Percentiles rank a stretch among this genome's conserved stretches.
Evolutionary conservation across 2,329 filamentous ascomycete genomes (phyloP).

Genomic region (Clonostachys rhizophaga): DNA sequence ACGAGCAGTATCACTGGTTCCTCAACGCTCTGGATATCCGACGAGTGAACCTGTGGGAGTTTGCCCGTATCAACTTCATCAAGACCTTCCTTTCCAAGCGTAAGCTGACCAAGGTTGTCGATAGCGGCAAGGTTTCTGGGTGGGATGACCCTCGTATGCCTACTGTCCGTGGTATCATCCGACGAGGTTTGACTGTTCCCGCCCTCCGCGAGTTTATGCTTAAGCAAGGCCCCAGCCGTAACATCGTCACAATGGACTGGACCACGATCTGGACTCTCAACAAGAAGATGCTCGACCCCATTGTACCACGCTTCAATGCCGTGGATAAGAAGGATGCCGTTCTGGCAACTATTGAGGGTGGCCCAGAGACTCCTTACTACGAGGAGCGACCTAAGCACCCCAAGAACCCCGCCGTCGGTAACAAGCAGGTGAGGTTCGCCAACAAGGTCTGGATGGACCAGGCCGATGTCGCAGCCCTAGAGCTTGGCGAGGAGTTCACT

Average conservation of each 20-base stretch:
- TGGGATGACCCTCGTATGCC: slow-evolving; percentile 89
- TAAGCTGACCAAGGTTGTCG: slow-evolving; percentile 80
- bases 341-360: slow-evolving; percentile 65
- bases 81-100: slow-evolving; percentile 80
- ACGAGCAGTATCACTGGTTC: slow-evolving; percentile 86
- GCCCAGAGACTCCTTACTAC: slow-evolving; percentile 60
- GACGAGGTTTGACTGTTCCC: slow-evolving; percentile 74
- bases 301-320: slow-evolving; percentile 69
- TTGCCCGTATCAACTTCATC: slow-evolving; percentile 80
- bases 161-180: slow-evolving; percentile 73
- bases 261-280: slow-evolving; percentile 68
- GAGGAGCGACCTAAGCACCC: slow-evolving; percentile 82
- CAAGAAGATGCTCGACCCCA: slow-evolving; percentile 78
- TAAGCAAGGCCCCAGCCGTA: slow-evolving; percentile 78
- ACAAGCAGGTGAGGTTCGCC: slow-evolving; percentile 80
- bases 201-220: slow-evolving; percentile 81
- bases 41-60: slow-evolving; percentile 81
- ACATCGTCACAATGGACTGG: slow-evolving; percentile 84
- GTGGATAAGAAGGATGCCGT: slow-evolving; percentile 69
- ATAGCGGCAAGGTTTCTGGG: slow-evolving; percentile 70
- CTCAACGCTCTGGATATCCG: slow-evolving; percentile 68
- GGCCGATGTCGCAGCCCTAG: slow-evolving; percentile 77
- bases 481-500: slow-evolving; percentile 84
- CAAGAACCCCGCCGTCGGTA: slow-evolving; percentile 82
- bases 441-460: slow-evolving; percentile 78